Evolutionary conservation across 106 monocot genomes (phyloP).

Genomic region (Vanilla planifolia): DNA sequence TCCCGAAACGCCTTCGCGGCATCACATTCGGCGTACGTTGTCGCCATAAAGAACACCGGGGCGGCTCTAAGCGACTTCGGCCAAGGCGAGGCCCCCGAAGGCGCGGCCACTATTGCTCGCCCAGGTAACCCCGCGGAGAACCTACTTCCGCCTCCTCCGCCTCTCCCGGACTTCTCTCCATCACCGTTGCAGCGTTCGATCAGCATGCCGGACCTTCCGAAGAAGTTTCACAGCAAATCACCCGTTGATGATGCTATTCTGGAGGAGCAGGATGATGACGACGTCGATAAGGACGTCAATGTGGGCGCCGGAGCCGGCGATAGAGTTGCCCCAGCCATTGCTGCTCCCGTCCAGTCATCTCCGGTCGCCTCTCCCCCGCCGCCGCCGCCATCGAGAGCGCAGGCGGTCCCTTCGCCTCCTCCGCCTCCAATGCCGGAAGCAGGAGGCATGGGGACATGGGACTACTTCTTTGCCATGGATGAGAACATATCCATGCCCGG

Average conservation of each 20-base stretch:
- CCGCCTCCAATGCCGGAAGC: conserved; percentile 24
- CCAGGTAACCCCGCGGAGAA: conserved; percentile 23
- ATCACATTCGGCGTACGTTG: conserved; percentile 68
- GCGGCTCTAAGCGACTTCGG: conserved; percentile 72
- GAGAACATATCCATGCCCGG: conserved; percentile 35
- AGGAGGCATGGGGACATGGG: conserved; percentile 39
- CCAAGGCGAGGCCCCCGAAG: conserved; percentile 28
- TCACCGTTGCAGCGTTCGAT: conserved; percentile 55
- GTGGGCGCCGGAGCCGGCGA: conserved; percentile 2
- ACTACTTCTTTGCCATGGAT: conserved; percentile 76
- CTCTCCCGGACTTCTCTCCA: conserved; percentile 63
- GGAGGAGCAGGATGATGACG: conserved; percentile 41
- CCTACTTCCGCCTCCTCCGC: conserved; percentile 61
- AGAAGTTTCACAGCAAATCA: conserved; percentile 15
- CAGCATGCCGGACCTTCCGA: conserved; percentile 66
- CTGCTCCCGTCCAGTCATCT: not conserved
- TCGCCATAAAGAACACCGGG: conserved; percentile 66
- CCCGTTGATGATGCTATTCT: conserved; percentile 24
- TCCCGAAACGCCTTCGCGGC: conserved; percentile 91
- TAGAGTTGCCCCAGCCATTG: conserved; percentile 1
- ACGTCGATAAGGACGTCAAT: not conserved
- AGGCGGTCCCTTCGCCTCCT: conserved; percentile 15
- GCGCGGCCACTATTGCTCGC: not conserved
- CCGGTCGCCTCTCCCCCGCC: conserved; percentile 6
- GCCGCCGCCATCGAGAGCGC: conserved; percentile 2